Conservation (phyloP, 805 yeast species). For the Suhomyces faveliae region DNA sequence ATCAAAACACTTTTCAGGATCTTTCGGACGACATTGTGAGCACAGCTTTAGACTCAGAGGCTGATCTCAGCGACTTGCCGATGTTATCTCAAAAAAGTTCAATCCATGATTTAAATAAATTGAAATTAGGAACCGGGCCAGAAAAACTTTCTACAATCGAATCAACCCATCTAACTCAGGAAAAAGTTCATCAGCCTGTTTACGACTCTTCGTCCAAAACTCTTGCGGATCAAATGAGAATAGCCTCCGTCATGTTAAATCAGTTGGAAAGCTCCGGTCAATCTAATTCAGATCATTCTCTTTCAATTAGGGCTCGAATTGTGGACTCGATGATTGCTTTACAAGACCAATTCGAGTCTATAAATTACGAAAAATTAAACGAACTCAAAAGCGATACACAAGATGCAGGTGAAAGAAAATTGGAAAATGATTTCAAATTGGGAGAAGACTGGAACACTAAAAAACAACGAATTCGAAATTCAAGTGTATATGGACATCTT, state of each 20-base stretch:
- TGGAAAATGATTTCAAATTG: conserved; percentile 87
- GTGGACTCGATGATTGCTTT: conserved; percentile 34
- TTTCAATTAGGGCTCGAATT: conserved; percentile 19
- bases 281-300: conserved; percentile 43
- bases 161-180: not conserved
- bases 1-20: not conserved
- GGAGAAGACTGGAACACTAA: conserved; percentile 94
- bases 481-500: conserved; percentile 79
- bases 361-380: conserved; percentile 32
- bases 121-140: conserved; percentile 8
- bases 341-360: conserved; percentile 42
- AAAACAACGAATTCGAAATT: conserved; percentile 71
- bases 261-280: conserved; percentile 79
- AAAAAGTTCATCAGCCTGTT: not conserved
- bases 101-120: conserved; percentile 9
- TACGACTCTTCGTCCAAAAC: conserved; percentile 33
- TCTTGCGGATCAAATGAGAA: conserved; percentile 89
- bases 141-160: not conserved
- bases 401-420: conserved; percentile 75
- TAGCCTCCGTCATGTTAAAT: conserved; percentile 91
- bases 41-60: conserved; percentile 17
- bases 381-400: conserved; percentile 67
- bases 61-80: conserved; percentile 77
- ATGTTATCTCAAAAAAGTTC: conserved; percentile 9
- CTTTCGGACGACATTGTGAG: not conserved